Base-by-base conservation (phyloP, 2,329 filamentous ascomycete species). In the Aspergillus caelatus region DNA sequence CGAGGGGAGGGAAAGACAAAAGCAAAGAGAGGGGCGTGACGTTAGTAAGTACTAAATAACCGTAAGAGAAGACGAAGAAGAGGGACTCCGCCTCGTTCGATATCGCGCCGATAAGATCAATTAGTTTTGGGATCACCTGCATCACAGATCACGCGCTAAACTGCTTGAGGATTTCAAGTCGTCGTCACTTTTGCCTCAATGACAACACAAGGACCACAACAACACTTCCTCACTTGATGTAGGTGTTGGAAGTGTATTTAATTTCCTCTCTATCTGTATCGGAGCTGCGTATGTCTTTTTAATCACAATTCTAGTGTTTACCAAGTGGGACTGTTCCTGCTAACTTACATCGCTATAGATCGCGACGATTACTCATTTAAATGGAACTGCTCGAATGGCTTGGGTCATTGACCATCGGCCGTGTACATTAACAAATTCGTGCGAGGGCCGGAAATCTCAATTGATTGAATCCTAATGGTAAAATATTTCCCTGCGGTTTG, bases 91-190 rank as follows among this genome's bases (percentile, higher is more conserved):
- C 48, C 48, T 34, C 21, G 26, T 30, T 30, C 28, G 19, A 52
- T 52, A 52, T 52, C 48, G 48, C 28, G 19, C 45, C 23, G 45
- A 52, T 52, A 52, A 52, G 48, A 52, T 52, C 48, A 32, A 52
- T 32, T 52, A 52, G 12, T 48, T 48, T 11, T 21, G 19, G 19
- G 28, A 52, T 52, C 48, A 32, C 48, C 48, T 52, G 48, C 28
- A 52, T 30, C 26, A 11, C 14, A 9, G n/a, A 19, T 30, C 28
- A 52, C 48, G 28, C 48, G n/a, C 48, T 52, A 52, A 52, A 32
- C 48, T 52, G 11, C 19, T 32, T n/a, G 3, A 12, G 28, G 48
- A 34, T 26, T 26, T 26, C n/a, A 32, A 10, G 12, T 52, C 8
- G n/a, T 28, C 16, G 16, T 52, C 48, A 52, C 48, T 23, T 32